Percentiles rank a stretch among this genome's conserved stretches.
These are phyloP conservation scores for Ascochyta viciae-villosae DNA, from an alignment of 2,329 filamentous ascomycete species.

Conservation along the genomic window DNA sequence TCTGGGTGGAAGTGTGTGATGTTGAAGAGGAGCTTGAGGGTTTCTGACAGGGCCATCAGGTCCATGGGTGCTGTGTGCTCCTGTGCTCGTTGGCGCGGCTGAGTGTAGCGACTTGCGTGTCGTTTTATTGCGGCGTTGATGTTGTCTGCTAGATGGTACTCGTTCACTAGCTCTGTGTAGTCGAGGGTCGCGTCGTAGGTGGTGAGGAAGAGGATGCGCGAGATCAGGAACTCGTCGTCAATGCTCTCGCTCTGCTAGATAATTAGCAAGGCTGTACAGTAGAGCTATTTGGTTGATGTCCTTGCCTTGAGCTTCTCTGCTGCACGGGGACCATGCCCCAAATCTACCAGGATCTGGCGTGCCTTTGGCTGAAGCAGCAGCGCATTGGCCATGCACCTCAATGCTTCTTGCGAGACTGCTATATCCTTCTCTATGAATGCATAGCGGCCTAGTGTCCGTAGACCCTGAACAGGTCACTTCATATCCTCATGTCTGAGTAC, in stretches of 20 bases:
- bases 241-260: slow-evolving; percentile 65
- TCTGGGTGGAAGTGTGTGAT: slow-evolving; percentile 76
- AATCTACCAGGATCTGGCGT: slow-evolving; percentile 75
- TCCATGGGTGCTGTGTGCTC: slow-evolving; percentile 65
- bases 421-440: slow-evolving; percentile 72
- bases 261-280: slow-evolving; percentile 1
- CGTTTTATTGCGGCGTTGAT: slow-evolving; percentile 73
- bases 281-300: neutral
- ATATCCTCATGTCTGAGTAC: neutral
- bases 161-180: slow-evolving; percentile 68
- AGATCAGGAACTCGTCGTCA: slow-evolving; percentile 86
- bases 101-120: slow-evolving; percentile 63
- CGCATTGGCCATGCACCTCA: slow-evolving; percentile 86
- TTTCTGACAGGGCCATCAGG: slow-evolving; percentile 82
- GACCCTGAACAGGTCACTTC: slow-evolving; percentile 63
- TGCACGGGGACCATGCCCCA: slow-evolving; percentile 71
- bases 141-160: slow-evolving; percentile 70
- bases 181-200: slow-evolving; percentile 79
- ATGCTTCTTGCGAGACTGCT: slow-evolving; percentile 70
- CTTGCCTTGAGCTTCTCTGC: slow-evolving; percentile 71
- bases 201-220: slow-evolving; percentile 79
- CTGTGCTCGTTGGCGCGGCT: slow-evolving; percentile 33
- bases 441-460: slow-evolving; percentile 74
- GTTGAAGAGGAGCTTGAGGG: slow-evolving; percentile 88
- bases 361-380: slow-evolving; percentile 73